phyloP scores from a whole-genome alignment of 345 rosid genomes.

The Fremontodendron californicum region DNA sequence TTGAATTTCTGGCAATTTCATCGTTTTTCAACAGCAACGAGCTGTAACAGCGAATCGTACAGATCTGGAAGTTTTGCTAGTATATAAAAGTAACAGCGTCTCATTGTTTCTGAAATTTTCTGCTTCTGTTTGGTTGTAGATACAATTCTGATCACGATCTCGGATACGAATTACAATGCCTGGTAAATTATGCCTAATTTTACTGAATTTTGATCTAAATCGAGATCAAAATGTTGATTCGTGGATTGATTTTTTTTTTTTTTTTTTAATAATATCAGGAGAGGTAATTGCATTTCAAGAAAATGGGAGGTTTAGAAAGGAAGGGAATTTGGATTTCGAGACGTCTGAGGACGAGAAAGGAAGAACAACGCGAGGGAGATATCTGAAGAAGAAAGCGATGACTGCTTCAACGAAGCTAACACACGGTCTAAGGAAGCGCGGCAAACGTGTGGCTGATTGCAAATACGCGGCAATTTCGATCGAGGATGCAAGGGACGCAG shows the following conservation, averaged over 20 bases:
- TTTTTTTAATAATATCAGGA: constrained; percentile 26
- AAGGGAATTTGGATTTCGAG: constrained; percentile 41
- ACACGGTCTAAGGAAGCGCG: constrained; percentile 67
- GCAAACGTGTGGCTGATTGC: constrained; percentile 59
- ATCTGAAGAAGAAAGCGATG: constrained; percentile 70
- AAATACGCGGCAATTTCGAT: constrained; percentile 46
- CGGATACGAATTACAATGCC: constrained; percentile 33
- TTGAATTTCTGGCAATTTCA: constrained; percentile 1
- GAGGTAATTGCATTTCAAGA: constrained; percentile 42
- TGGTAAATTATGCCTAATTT: constrained; percentile 27
- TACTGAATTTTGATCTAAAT: constrained; percentile 9
- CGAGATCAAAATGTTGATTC: not conserved
- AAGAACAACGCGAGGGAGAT: constrained; percentile 42
- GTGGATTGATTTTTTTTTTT: not conserved
- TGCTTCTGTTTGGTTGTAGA: constrained; percentile 20
- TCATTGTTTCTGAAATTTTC: constrained; percentile 12
- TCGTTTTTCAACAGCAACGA: constrained; percentile 3
- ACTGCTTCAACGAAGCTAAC: constrained; percentile 72
- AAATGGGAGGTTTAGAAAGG: constrained; percentile 35
- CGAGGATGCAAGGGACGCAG: constrained; percentile 75
- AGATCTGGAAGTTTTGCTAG: constrained; percentile 20
- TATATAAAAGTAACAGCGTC: not conserved
- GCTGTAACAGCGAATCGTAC: not conserved
- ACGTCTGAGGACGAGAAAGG: constrained; percentile 60
- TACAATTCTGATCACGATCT: constrained; percentile 18